A percentile compares a stretch with the other conserved stretches of the same genome.
phyloP scores from a whole-genome alignment of 1,284 basidiomycete species.

The Somion occarium region DNA sequence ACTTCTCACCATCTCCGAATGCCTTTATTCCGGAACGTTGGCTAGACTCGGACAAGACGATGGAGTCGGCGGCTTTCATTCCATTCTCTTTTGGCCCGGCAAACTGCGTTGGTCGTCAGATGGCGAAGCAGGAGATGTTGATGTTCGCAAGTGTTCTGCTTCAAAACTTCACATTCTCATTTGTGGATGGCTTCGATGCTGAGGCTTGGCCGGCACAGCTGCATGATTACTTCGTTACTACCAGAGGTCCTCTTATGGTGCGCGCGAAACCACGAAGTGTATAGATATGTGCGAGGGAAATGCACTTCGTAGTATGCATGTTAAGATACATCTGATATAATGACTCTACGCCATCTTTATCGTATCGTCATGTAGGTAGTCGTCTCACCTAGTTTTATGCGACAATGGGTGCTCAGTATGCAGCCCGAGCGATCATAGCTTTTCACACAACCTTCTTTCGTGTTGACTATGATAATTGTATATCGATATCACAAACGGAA shows the following conservation, averaged over 20 bases:
- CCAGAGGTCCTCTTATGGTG: background rate
- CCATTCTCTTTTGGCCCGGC: slow-evolving; percentile 23
- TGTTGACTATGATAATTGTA: no score
- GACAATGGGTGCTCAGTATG: no score
- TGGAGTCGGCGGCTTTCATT: slow-evolving; percentile 16
- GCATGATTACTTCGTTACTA: background rate
- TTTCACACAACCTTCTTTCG: no score
- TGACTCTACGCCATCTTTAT: no score
- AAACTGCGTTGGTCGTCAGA: slow-evolving; percentile 22
- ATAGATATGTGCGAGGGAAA: no score
- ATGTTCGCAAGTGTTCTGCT: slow-evolving; percentile 2
- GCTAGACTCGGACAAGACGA: slow-evolving; percentile 21
- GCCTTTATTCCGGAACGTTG: slow-evolving; percentile 40
- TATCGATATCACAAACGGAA: no score
- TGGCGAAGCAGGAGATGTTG: slow-evolving; percentile 18
- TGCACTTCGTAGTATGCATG: no score
- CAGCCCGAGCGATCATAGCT: no score
- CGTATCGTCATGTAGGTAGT: no score
- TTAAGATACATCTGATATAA: no score
- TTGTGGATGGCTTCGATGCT: background rate
- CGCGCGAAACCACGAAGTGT: background rate
- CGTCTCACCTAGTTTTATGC: no score
- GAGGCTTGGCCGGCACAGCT: background rate
- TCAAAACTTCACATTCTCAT: background rate
- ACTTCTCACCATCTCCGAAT: slow-evolving; percentile 38